Percentiles rank a stretch among this genome's conserved stretches.
Evolutionary conservation across 306 rosid species (phyloP).

Genomic region (Acacia confusa): DNA sequence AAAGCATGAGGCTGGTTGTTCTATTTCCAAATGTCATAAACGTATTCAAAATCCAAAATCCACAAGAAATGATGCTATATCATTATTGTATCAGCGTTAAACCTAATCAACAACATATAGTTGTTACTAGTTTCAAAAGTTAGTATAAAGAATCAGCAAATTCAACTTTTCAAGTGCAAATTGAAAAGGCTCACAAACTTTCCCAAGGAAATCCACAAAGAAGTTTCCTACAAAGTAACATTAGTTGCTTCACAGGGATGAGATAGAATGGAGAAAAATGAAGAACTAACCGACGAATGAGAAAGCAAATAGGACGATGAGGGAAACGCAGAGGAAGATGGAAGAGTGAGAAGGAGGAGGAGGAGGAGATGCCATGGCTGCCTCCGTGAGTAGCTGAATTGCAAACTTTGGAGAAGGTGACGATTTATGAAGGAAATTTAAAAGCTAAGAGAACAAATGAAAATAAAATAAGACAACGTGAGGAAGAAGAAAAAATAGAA

Average conservation of each 20-base stretch:
- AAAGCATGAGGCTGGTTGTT: neutral
- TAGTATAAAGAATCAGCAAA: neutral
- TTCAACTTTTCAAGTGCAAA: neutral
- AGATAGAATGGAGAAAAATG: neutral
- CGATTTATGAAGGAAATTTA: constrained; percentile 8
- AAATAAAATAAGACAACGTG: neutral
- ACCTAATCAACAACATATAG: neutral
- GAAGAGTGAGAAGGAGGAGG: constrained; percentile 31
- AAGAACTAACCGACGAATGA: constrained; percentile 46
- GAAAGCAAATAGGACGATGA: constrained; percentile 37
- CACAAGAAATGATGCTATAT: neutral
- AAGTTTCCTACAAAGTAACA: constrained; percentile 17
- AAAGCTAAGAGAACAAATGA: neutral
- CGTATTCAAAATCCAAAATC: neutral
- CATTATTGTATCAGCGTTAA: neutral
- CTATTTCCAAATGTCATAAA: neutral
- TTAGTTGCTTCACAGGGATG: neutral
- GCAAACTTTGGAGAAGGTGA: constrained; percentile 1
- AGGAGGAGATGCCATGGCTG: constrained; percentile 44
- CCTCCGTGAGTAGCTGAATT: neutral
- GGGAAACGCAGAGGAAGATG: constrained; percentile 34
- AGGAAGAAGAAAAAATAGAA: neutral
- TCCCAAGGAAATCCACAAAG: neutral
- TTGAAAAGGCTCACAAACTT: neutral
- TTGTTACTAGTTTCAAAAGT: neutral